Conservation (phyloP, 495 filamentous ascomycete species). For the Massariosphaeria phaeospora region DNA sequence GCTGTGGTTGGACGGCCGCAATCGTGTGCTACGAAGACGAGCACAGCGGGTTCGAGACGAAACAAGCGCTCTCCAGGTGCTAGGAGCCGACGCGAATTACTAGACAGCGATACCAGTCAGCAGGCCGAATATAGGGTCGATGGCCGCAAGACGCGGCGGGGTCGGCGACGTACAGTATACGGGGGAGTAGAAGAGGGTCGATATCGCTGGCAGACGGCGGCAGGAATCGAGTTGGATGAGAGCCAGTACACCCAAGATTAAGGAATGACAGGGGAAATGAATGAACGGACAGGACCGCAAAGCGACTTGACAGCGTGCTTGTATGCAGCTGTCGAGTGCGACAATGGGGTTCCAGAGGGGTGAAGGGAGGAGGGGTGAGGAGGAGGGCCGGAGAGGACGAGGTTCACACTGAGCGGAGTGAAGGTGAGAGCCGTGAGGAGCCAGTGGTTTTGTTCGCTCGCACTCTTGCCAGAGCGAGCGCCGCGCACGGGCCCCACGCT, state of each 20-base stretch:
- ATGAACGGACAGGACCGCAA: constrained; percentile 20
- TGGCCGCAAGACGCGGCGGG: too few relatives aligned
- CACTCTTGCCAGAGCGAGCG: too few relatives aligned
- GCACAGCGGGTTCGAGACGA: constrained; percentile 27
- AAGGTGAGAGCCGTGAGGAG: neutral
- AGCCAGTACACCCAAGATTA: constrained; percentile 31
- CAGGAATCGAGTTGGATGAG: constrained; percentile 19
- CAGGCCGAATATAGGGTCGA: constrained; percentile 7
- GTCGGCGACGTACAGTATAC: constrained; percentile 8
- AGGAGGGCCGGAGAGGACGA: constrained; percentile 7
- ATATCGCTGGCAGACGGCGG: neutral
- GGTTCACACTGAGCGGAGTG: constrained; percentile 2
- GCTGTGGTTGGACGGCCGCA: constrained; percentile 20
- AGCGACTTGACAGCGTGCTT: constrained; percentile 26
- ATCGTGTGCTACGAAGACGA: constrained; percentile 24
- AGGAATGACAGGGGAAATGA: constrained; percentile 35
- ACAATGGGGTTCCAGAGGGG: constrained; percentile 22
- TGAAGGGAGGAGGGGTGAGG: neutral
- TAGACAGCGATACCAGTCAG: constrained; percentile 20
- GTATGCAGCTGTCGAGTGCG: constrained; percentile 17
- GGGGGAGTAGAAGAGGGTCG: constrained; percentile 1
- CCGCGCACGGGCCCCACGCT: too few relatives aligned
- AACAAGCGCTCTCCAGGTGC: constrained; percentile 32
- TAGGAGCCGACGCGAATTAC: constrained; percentile 29
- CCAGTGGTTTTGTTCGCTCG: neutral